phyloP scores from a whole-genome alignment of 352 stramenopile species.

The Hyaloperonospora arabidopsidis region DNA sequence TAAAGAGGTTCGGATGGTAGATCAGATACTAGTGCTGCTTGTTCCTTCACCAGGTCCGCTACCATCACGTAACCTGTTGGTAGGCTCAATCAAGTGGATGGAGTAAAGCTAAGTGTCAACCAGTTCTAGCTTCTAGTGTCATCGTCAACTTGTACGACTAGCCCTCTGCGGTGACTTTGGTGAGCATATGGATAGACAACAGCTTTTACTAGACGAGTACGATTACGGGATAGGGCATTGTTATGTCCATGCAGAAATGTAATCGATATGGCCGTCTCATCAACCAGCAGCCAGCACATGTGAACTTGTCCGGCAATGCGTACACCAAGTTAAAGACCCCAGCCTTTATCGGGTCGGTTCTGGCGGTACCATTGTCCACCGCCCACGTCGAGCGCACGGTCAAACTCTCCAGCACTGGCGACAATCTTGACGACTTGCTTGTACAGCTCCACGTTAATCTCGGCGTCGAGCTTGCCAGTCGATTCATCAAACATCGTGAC shows the following conservation, averaged over 20 bases:
- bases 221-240: too few species aligned
- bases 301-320: constrained; percentile 4
- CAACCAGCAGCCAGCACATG: background rate
- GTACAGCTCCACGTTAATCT: constrained; percentile 70
- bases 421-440: constrained; percentile 79
- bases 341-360: constrained; percentile 66
- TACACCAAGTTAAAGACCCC: constrained; percentile 24
- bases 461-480: constrained; percentile 40
- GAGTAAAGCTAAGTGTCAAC: constrained; percentile 33
- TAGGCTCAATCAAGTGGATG: constrained; percentile 84
- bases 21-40: constrained; percentile 75
- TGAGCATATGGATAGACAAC: background rate
- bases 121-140: background rate
- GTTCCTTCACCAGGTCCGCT: constrained; percentile 74
- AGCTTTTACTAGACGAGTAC: background rate
- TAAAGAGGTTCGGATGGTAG: constrained; percentile 66
- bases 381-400: constrained; percentile 77
- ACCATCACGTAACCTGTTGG: constrained; percentile 66
- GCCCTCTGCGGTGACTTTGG: background rate
- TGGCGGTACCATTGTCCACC: constrained; percentile 80
- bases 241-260: too few species aligned
- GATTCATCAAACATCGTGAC: constrained; percentile 76
- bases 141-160: background rate
- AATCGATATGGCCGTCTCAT: background rate
- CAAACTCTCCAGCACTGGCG: constrained; percentile 72